phyloP scores from a whole-genome alignment of 352 stramenopile genomes.

The Globisporangium solare region DNA sequence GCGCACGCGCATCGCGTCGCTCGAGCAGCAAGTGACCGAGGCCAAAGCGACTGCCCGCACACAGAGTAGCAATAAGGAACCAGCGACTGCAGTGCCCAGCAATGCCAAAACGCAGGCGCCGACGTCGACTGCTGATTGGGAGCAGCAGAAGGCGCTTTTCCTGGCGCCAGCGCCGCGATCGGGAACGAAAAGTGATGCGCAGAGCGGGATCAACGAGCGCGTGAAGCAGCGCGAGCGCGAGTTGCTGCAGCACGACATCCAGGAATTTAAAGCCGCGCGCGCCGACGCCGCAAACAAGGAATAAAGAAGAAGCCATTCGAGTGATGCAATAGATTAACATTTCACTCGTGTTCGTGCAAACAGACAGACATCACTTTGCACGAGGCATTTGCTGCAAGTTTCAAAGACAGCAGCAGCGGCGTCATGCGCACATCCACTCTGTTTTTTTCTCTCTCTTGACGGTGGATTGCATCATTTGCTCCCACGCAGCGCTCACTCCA shows the following conservation, averaged over 20 bases:
- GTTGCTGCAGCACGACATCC: conserved; percentile 40
- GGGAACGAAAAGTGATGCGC: conserved; percentile 12
- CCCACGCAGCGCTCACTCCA: conserved; percentile 38
- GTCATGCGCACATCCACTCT: neutral
- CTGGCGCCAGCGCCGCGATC: conserved; percentile 11
- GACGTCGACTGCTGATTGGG: conserved; percentile 13
- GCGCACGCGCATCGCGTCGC: conserved; percentile 39
- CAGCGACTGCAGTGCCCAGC: neutral
- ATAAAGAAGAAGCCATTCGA: no score
- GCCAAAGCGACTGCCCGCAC: conserved; percentile 11
- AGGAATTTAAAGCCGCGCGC: conserved; percentile 30
- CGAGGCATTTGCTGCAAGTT: no score
- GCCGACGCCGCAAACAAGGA: conserved; percentile 8
- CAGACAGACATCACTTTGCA: no score
- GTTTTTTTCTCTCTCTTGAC: conserved; percentile 14
- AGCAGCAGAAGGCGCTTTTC: conserved; percentile 35
- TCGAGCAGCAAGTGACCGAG: conserved; percentile 43
- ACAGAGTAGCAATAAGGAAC: conserved; percentile 4
- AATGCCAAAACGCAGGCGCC: conserved; percentile 9
- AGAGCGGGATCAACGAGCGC: conserved; percentile 43
- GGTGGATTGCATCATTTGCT: conserved; percentile 3
- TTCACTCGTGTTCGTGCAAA: no score
- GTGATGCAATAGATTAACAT: no score
- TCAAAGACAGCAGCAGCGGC: no score
- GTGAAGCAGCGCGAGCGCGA: conserved; percentile 46